Conservation (phyloP, 2,329 filamentous ascomycete species). For the Hypoxylon sp. region DNA sequence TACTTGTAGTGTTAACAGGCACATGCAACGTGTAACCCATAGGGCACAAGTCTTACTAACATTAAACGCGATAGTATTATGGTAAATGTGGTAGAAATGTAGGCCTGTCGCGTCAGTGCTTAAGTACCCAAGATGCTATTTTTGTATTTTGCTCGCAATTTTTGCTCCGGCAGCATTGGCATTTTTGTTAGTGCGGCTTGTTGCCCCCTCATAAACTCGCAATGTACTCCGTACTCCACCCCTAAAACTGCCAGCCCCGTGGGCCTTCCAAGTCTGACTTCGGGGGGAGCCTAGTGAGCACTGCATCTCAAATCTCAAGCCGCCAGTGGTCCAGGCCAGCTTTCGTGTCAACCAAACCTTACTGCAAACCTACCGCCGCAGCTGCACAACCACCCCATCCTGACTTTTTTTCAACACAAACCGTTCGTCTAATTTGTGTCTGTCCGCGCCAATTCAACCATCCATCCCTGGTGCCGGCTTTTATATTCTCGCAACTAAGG, state of each 20-base stretch:
- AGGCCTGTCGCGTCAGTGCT: slow-evolving; percentile 21
- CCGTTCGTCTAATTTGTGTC: slow-evolving; percentile 40
- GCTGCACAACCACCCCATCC: slow-evolving; percentile 35
- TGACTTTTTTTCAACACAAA: slow-evolving; percentile 44
- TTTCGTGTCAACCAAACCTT: slow-evolving; percentile 35
- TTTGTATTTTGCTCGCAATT: slow-evolving; percentile 20
- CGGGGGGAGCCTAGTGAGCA: slow-evolving; percentile 26
- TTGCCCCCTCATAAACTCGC: slow-evolving; percentile 21
- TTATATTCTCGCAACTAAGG: slow-evolving; percentile 27
- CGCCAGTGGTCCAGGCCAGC: slow-evolving; percentile 30
- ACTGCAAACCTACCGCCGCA: slow-evolving; percentile 32
- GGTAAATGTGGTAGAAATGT: slow-evolving; percentile 9
- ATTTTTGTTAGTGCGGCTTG: slow-evolving; percentile 23
- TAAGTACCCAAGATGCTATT: slow-evolving; percentile 27
- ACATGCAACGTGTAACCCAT: slow-evolving; percentile 9
- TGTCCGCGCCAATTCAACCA: slow-evolving; percentile 41
- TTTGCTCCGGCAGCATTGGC: slow-evolving; percentile 26
- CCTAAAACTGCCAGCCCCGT: slow-evolving; percentile 26
- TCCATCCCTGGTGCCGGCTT: slow-evolving; percentile 35
- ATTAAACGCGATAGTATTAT: slow-evolving; percentile 6
- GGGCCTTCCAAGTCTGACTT: slow-evolving; percentile 12
- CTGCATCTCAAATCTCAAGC: slow-evolving; percentile 17
- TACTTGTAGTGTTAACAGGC: slow-evolving; percentile 11
- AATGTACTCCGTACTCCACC: slow-evolving; percentile 28
- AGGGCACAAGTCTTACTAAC: slow-evolving; percentile 11